Evolutionary conservation across 2,329 filamentous ascomycete genomes (phyloP).

Genomic region (Cladosporium sp.): DNA sequence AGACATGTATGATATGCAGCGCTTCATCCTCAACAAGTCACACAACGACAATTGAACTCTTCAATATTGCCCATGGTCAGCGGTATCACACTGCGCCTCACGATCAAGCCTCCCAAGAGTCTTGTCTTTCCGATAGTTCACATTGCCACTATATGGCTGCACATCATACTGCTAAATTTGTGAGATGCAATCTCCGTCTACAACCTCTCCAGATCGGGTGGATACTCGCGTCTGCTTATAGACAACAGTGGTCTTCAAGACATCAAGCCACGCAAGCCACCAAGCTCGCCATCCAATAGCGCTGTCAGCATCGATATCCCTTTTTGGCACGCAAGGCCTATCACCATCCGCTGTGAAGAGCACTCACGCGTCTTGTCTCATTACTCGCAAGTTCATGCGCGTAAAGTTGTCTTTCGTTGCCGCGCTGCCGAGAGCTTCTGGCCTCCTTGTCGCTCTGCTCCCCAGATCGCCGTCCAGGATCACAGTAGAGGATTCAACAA

Average conservation of each 20-base stretch:
- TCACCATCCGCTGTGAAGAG: neutral
- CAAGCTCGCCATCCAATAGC: conserved; percentile 4
- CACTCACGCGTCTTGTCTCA: conserved; percentile 4
- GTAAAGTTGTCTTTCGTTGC: neutral
- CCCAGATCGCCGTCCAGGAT: conserved; percentile 1
- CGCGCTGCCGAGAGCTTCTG: neutral
- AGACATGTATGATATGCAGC: neutral
- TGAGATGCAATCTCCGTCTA: neutral
- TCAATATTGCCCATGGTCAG: neutral
- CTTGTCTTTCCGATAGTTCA: conserved; percentile 1
- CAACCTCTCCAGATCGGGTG: neutral
- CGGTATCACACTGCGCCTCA: neutral
- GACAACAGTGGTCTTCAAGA: neutral
- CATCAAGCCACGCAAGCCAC: conserved; percentile 8
- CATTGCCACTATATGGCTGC: neutral
- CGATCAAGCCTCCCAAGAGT: conserved; percentile 1
- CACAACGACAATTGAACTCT: neutral
- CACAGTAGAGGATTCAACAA: conserved; percentile 5
- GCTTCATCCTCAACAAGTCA: neutral
- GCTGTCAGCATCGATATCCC: neutral
- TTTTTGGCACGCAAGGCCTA: neutral
- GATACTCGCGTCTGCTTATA: neutral
- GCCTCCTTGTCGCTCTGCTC: conserved; percentile 4
- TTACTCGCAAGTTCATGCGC: neutral
- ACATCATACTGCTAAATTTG: neutral